A percentile compares a stretch with the other conserved stretches of the same genome.
phyloP scores from a whole-genome alignment of 106 monocot genomes.

The Dendrobium catenatum region DNA sequence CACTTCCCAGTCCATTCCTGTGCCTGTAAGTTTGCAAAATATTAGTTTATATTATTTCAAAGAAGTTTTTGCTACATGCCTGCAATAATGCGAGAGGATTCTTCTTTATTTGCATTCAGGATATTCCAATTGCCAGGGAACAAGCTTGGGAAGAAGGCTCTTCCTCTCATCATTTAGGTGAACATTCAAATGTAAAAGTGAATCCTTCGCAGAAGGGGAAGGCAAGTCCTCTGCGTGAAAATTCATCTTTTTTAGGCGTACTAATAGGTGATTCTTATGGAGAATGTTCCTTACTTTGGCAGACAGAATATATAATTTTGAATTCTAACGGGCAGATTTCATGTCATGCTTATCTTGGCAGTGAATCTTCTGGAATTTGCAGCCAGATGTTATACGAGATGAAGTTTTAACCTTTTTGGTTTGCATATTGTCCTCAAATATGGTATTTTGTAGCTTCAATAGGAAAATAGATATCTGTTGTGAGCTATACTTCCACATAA shows the following conservation, averaged over 20 bases:
- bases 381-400: slow-evolving; percentile 19
- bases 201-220: slow-evolving; percentile 32
- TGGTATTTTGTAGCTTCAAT: background rate
- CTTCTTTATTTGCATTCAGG: slow-evolving; percentile 21
- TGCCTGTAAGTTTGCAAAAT: slow-evolving; percentile 21
- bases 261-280: slow-evolving; percentile 1
- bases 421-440: background rate
- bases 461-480: background rate
- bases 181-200: slow-evolving; percentile 23
- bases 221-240: slow-evolving; percentile 21
- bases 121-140: slow-evolving; percentile 28
- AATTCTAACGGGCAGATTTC: slow-evolving; percentile 13
- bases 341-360: slow-evolving; percentile 6
- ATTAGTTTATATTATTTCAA: background rate
- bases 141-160: slow-evolving; percentile 27
- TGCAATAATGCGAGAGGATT: background rate
- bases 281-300: slow-evolving; percentile 19
- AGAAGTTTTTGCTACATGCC: background rate
- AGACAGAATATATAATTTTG: slow-evolving; percentile 22
- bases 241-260: slow-evolving; percentile 3
- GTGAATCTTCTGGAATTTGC: slow-evolving; percentile 13
- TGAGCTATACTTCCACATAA: background rate
- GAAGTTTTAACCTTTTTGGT: slow-evolving; percentile 4
- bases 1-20: slow-evolving; percentile 18
- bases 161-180: slow-evolving; percentile 23